Evolutionary conservation across 352 stramenopile species (phyloP).

Genomic region (Phytophthora syringae): DNA sequence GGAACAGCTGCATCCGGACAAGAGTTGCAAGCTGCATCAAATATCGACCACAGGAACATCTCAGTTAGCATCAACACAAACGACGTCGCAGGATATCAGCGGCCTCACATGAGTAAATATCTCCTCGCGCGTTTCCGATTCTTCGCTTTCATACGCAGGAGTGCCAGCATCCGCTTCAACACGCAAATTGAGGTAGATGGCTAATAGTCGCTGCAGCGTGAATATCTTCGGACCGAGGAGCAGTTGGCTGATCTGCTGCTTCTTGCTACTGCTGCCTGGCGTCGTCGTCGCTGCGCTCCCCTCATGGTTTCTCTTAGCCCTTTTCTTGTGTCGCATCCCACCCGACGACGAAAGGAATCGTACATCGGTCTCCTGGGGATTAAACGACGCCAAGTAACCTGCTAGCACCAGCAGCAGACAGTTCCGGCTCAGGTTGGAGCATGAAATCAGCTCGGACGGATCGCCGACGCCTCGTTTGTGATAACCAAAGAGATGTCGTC

Average conservation of each 20-base stretch:
- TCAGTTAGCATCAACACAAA: not conserved
- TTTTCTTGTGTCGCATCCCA: conserved; percentile 58
- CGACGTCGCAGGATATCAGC: not conserved
- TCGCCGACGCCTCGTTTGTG: conserved; percentile 41
- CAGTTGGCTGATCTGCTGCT: conserved; percentile 63
- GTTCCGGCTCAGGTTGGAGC: conserved; percentile 63
- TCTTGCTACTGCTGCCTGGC: conserved; percentile 30
- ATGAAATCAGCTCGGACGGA: conserved; percentile 59
- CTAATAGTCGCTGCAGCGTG: conserved; percentile 69
- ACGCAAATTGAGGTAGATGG: conserved; percentile 80
- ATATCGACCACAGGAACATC: not conserved
- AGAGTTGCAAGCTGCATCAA: conserved; percentile 67
- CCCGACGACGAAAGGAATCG: conserved; percentile 75
- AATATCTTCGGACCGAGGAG: conserved; percentile 81
- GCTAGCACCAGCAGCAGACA: conserved; percentile 79
- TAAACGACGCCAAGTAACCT: conserved; percentile 81
- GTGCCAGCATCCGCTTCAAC: conserved; percentile 47
- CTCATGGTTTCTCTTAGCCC: conserved; percentile 39
- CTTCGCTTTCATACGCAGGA: conserved; percentile 10
- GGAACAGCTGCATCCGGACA: conserved; percentile 80
- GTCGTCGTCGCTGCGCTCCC: conserved; percentile 9
- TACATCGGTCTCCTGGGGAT: conserved; percentile 74
- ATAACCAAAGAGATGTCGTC: conserved; percentile 70
- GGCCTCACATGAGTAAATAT: conserved; percentile 77
- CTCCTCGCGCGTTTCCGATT: conserved; percentile 66